These are phyloP conservation scores for Candida chilensis DNA, from an alignment of 805 yeast genomes.

Conservation along the genomic window DNA sequence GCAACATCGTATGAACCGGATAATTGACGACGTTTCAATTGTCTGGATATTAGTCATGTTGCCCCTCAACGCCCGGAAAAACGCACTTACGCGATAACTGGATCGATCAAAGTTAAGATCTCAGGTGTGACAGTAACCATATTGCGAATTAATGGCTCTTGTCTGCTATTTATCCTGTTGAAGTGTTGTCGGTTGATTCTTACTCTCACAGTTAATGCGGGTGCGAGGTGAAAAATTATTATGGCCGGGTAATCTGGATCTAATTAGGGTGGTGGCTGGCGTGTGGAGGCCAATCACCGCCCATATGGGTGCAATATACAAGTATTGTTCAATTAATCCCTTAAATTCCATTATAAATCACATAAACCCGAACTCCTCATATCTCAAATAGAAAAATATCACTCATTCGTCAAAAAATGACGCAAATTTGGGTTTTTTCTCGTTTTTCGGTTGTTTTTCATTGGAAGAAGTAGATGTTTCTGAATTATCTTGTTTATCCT, in stretches of 20 bases:
- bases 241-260: neutral
- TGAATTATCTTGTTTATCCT: neutral
- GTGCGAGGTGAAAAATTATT: neutral
- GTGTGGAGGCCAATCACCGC: neutral
- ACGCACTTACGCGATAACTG: slow-evolving; percentile 15
- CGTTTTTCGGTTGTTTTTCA: too few relatives aligned
- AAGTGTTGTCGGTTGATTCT: too few relatives aligned
- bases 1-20: slow-evolving; percentile 79
- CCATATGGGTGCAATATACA: neutral
- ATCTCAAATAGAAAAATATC: neutral
- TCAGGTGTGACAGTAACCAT: slow-evolving; percentile 23
- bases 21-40: slow-evolving; percentile 78
- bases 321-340: too few relatives aligned
- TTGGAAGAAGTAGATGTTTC: neutral
- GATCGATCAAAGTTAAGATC: slow-evolving; percentile 22
- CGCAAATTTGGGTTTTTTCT: neutral
- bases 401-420: neutral
- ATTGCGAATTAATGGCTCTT: too few relatives aligned
- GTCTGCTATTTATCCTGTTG: too few relatives aligned
- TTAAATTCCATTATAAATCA: too few relatives aligned
- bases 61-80: neutral
- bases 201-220: neutral
- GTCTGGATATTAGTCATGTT: slow-evolving; percentile 6
- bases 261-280: neutral
- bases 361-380: neutral